Evolutionary conservation across 164 flowering plant genomes (phyloP), one percentile per base, ranked within the genome.

Genomic region (Stephania cephalantha): DNA sequence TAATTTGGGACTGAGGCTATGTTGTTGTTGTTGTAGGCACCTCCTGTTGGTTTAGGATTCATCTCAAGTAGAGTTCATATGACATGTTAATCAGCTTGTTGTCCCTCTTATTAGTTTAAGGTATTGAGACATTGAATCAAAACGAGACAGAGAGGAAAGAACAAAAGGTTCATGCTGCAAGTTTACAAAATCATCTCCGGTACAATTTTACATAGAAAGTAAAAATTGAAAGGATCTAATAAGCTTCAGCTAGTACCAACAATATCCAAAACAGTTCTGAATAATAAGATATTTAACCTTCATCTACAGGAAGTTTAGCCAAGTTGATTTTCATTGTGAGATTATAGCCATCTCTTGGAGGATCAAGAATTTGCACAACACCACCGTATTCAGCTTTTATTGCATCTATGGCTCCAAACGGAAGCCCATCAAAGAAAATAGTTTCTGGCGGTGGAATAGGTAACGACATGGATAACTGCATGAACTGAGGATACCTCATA

Each of bases 301-400:
- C 97, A 86, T 92, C 86, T 74, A 86, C 82, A 42, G 98, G 97
- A 78, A 96, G 91, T 77, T 96, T 94, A 63, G 93, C 80, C 71
- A 95, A 82, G 84, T 93, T 90, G 58, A 93, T 80, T 78, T 90
- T 95, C 89, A 95, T 70, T 2, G 99, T 95, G 76, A 95, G 93
- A 82, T 91, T 92, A 83, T 86, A 95, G 69, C 98, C 99, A 83
- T 95, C 99, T 75, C 85, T 89, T 46, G 98, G 99, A 70, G 99
- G 99, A 84, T 95, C 99, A 78, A 91, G 97, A 85, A 95, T 90
- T 74, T 95, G 98, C 69, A 88, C 93, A 73, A 85, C 78, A 4
- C 35, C 81, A 70, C 94, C 91, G 80, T 91, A 95, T 69, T 97
- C 87, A 46, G 92, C 84, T 78, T 95, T 95, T 68, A 92, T 85